These are phyloP conservation scores for Dryadomyces quercivorus DNA, from an alignment of 2,329 filamentous ascomycete genomes.

Conservation along the genomic window DNA sequence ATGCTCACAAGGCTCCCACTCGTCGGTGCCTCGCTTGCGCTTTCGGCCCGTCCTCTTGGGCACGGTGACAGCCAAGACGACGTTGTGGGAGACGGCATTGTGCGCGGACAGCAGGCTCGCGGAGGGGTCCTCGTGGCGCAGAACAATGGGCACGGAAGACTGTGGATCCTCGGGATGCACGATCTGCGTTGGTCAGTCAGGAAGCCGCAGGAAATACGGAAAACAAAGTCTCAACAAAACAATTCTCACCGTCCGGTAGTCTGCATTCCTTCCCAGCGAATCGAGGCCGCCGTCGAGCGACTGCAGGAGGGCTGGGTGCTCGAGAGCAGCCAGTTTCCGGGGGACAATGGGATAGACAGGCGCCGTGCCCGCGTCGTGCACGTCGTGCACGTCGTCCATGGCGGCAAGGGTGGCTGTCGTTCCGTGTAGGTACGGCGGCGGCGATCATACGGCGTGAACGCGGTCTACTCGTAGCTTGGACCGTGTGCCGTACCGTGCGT, in stretches of 20 bases:
- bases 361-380: too few species aligned
- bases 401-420: background rate
- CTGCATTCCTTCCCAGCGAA: constrained; percentile 25
- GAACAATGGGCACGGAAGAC: constrained; percentile 52
- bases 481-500: background rate
- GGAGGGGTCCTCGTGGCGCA: constrained; percentile 69
- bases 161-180: constrained; percentile 31
- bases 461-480: too few species aligned
- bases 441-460: background rate
- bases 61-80: constrained; percentile 76
- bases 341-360: constrained; percentile 25
- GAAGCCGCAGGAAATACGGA: background rate
- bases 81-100: constrained; percentile 64
- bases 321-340: constrained; percentile 27
- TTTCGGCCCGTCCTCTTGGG: constrained; percentile 80
- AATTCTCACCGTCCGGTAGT: constrained; percentile 23
- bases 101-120: constrained; percentile 68
- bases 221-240: too few species aligned
- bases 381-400: too few species aligned
- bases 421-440: background rate
- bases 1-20: constrained; percentile 41
- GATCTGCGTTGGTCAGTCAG: constrained; percentile 20
- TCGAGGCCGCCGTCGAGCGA: constrained; percentile 28
- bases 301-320: constrained; percentile 29
- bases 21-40: constrained; percentile 65